Evolutionary conservation across 768 basidiomycete genomes (phyloP).

Genomic region (Pleurotus platypus): DNA sequence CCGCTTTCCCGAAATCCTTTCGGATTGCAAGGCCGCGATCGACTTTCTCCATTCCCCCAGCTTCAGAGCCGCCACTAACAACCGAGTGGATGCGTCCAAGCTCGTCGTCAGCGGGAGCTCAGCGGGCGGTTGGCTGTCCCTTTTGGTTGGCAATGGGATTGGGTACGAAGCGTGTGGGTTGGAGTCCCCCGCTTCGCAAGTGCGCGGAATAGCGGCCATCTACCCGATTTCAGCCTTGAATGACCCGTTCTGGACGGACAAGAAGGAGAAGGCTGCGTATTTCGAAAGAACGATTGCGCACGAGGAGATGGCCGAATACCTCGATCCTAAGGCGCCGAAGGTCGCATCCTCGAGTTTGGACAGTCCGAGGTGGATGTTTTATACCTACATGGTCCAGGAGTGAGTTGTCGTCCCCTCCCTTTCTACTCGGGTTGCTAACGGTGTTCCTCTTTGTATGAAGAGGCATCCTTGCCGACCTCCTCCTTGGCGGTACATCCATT

Average conservation of each 20-base stretch:
- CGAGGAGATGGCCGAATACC: conserved; percentile 25
- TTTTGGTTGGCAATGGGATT: conserved; percentile 31
- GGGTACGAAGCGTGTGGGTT: conserved; percentile 29
- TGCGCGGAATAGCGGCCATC: conserved; percentile 26
- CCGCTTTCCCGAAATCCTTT: conserved; percentile 28
- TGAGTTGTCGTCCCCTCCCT: conserved; percentile 12
- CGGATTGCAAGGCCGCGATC: conserved; percentile 31
- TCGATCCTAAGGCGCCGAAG: conserved; percentile 24
- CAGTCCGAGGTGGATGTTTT: conserved; percentile 27
- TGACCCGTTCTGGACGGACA: conserved; percentile 33
- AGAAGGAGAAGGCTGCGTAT: conserved; percentile 29
- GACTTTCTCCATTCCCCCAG: conserved; percentile 23
- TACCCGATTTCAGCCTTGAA: conserved; percentile 35
- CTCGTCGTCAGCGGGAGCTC: conserved; percentile 34
- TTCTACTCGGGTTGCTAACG: background rate
- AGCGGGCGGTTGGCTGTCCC: conserved; percentile 35
- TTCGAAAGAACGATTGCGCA: conserved; percentile 26
- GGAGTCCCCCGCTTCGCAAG: conserved; percentile 21
- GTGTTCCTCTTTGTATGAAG: conserved; percentile 12
- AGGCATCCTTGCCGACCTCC: conserved; percentile 23
- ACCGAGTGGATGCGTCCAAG: conserved; percentile 24
- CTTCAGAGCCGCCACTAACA: conserved; percentile 23
- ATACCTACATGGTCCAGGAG: conserved; percentile 39
- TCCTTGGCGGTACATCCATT: conserved; percentile 29
- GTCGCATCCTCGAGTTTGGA: conserved; percentile 20